These are phyloP conservation scores for Epichloe festucae DNA, from an alignment of 2,329 filamentous ascomycete genomes.

Conservation along the genomic window DNA sequence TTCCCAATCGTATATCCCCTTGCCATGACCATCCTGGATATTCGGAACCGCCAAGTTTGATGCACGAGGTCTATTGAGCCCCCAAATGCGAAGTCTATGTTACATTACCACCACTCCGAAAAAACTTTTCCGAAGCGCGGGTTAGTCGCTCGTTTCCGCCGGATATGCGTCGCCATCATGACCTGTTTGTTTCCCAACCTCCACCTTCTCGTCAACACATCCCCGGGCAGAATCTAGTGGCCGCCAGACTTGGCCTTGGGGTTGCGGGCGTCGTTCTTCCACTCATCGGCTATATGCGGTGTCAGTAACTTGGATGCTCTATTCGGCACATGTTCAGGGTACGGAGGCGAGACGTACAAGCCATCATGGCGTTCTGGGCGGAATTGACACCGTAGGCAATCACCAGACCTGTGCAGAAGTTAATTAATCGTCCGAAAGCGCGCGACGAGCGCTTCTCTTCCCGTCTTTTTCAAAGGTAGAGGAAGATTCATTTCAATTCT, in stretches of 20 bases:
- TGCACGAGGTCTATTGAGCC: conserved; percentile 21
- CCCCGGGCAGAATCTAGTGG: conserved; percentile 27
- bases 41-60: conserved; percentile 1
- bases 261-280: conserved; percentile 95
- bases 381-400: conserved; percentile 89
- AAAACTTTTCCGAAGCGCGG: conserved; percentile 7
- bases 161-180: conserved; percentile 10
- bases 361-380: conserved; percentile 61
- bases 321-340: not conserved
- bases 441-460: not conserved
- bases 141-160: conserved; percentile 14
- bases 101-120: conserved; percentile 24
- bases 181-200: conserved; percentile 5
- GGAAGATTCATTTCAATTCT: not conserved
- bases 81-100: conserved; percentile 25
- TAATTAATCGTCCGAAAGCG: not conserved
- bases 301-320: conserved; percentile 12
- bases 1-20: too few species aligned
- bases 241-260: conserved; percentile 38
- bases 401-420: conserved; percentile 52
- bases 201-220: conserved; percentile 9
- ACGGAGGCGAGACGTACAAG: conserved; percentile 42
- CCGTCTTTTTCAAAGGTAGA: not conserved
- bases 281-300: conserved; percentile 61
- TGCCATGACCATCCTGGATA: not conserved